These are phyloP conservation scores for Yamadazyma triangularis DNA, from an alignment of 1,139 yeast genomes.

Conservation along the genomic window DNA sequence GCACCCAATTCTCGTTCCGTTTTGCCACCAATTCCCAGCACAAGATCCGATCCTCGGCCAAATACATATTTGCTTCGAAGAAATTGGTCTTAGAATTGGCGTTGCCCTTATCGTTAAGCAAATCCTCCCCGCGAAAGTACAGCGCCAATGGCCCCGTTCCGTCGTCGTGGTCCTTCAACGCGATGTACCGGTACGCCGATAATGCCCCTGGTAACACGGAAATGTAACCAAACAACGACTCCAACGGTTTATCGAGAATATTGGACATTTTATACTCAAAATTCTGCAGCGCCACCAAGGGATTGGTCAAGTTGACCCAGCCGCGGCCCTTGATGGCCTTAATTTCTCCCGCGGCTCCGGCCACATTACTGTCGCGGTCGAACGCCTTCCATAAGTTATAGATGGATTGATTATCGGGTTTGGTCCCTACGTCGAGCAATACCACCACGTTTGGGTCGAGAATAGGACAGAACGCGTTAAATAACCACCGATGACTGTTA, in stretches of 20 bases:
- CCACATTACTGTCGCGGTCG: slow-evolving; percentile 91
- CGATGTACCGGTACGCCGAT: slow-evolving; percentile 89
- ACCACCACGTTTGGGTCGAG: slow-evolving; percentile 85
- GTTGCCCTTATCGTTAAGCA: slow-evolving; percentile 32
- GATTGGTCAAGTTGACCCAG: slow-evolving; percentile 76
- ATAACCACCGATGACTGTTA: slow-evolving; percentile 93
- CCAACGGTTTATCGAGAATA: slow-evolving; percentile 91
- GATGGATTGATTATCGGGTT: slow-evolving; percentile 77
- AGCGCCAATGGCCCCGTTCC: slow-evolving; percentile 91
- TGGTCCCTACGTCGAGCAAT: slow-evolving; percentile 87
- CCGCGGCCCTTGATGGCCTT: slow-evolving; percentile 89
- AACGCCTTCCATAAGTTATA: slow-evolving; percentile 96
- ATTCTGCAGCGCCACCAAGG: slow-evolving; percentile 93
- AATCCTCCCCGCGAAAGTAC: slow-evolving; percentile 84
- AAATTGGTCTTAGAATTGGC: slow-evolving; percentile 55
- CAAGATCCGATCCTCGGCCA: slow-evolving; percentile 94
- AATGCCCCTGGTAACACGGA: slow-evolving; percentile 95
- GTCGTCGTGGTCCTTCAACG: slow-evolving; percentile 76
- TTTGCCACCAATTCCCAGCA: slow-evolving; percentile 98
- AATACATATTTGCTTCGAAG: slow-evolving; percentile 93
- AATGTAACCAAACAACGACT: slow-evolving; percentile 88
- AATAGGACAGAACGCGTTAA: slow-evolving; percentile 87
- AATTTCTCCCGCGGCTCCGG: slow-evolving; percentile 98
- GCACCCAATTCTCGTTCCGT: slow-evolving; percentile 80
- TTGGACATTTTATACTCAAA: slow-evolving; percentile 96